Conservation (phyloP, 2,329 filamentous ascomycete species). For the Cordyceps tenuipes region DNA sequence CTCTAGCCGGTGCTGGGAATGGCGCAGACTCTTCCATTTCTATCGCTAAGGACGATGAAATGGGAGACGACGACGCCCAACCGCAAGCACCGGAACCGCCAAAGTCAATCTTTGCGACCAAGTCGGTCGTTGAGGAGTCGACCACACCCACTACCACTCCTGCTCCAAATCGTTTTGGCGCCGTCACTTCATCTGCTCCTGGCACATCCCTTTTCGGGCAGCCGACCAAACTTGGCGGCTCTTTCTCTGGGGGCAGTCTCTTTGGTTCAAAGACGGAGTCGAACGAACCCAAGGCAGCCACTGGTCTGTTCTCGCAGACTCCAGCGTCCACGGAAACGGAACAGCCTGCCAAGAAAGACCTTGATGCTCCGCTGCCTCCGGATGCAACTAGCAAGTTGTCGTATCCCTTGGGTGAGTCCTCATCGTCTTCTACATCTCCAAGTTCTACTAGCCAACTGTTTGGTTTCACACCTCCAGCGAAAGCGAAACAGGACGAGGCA, state of each 20-base stretch:
- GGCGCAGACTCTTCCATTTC: conserved; percentile 27
- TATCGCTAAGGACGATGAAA: conserved; percentile 42
- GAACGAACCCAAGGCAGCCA: conserved; percentile 19
- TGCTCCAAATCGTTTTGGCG: conserved; percentile 38
- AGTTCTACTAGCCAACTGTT: conserved; percentile 21
- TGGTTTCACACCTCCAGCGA: conserved; percentile 20
- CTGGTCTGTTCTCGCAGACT: conserved; percentile 17
- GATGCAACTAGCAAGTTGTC: conserved; percentile 42
- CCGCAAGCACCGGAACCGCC: conserved; percentile 10
- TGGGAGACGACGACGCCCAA: conserved; percentile 33
- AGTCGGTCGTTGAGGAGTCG: conserved; percentile 19
- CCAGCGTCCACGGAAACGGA: conserved; percentile 23
- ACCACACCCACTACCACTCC: conserved; percentile 46
- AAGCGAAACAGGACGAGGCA: conserved; percentile 12
- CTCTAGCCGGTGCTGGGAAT: conserved; percentile 41
- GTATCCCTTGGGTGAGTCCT: conserved; percentile 37
- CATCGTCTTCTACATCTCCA: conserved; percentile 36
- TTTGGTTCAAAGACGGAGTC: conserved; percentile 22
- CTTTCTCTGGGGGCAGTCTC: conserved; percentile 16
- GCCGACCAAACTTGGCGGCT: conserved; percentile 21
- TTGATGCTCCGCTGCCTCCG: conserved; percentile 34
- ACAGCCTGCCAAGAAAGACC: conserved; percentile 28
- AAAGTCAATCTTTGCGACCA: conserved; percentile 23
- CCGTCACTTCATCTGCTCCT: conserved; percentile 27
- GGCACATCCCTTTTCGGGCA: conserved; percentile 27